Evolutionary conservation across 1,139 yeast genomes (phyloP), one percentile per base, ranked within the genome.

Genomic region (Hanseniaspora gamundiae): DNA sequence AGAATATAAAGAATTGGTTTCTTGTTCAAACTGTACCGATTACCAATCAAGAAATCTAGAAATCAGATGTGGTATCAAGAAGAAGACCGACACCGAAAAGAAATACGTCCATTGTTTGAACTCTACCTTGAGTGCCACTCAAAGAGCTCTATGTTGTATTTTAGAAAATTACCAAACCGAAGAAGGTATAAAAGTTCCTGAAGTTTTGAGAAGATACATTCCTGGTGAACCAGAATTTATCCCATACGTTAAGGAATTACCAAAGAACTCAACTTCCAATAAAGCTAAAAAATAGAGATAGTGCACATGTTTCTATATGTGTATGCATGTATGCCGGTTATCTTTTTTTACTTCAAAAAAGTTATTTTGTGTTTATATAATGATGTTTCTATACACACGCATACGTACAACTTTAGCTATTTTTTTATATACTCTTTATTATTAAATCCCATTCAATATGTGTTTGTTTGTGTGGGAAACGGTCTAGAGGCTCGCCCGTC

Each of bases 1-100:
- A 66, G 98, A 93, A 69, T 93, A 85, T 72, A 93, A 93, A 71
- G 99, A 91, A 72, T 78, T 91, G 58, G 98, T 93, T 48, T 86
- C 96, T 22, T 91, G 97, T 72, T 88, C 97, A 49, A 91, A 91
- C 76, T 91, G 99, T 77, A 93, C 98, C 48, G 99, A 91, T 69
- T 91, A 91, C 70, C 99, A 91, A 72, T 84, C 97, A 41, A 83
- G 99, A 73, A 88, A 88, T 74, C 74, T 93, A 63, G 98, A 91
- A 71, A 91, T 91, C 61, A 83, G 98, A 76, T 91, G 96, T 68
- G 99, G 99, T 65, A 84, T 88, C 60, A 91, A 91, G 73, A 87
- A 91, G 70, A 80, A 81, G 73, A 86, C 86, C 66, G 96, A 88
- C 69, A 80, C 80, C 56, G 96, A 88, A 63, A 91, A 91, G 87